Base-by-base conservation (phyloP, 1,139 yeast species). In the Taphrina communis region DNA sequence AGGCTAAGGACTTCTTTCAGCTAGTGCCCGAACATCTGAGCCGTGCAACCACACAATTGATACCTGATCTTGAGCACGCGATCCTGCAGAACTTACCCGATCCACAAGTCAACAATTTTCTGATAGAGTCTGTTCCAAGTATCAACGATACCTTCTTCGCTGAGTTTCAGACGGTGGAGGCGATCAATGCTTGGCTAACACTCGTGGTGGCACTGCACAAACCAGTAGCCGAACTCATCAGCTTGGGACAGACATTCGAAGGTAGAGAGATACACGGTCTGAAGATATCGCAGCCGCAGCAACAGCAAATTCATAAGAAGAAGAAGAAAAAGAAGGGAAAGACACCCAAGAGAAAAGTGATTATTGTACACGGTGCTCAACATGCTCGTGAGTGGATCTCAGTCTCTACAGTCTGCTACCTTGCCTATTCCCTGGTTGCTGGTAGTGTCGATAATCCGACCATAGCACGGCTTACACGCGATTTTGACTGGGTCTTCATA, bases 371-470 rank as follows among this genome's bases (percentile, higher is more conserved):
- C 0, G 93, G 94, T 25, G 97, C 97, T 0, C 83, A 88, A 1
- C 97, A 92, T 78, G 95, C 97, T 0, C 83, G 97, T 63, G 97
- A 92, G 78, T 92, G 97, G 97, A 84, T 91, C 21, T 85, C 93
- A 39, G 86, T 88, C 4, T 85, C 93, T 8, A 83, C 94, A 0
- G 87, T 85, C 0, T 84, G 90, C 71, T 90, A 84, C 76, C 78
- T 86, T 12, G 77, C 91, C 50, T 86, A 85, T 73, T 81, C 84
- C 70, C 76, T 90, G 58, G 78, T 89, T 62, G 77, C 82, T 25
- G 83, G 82, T 70, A 87, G 86, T 75, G 85, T 82, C 9, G 71
- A 72, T 58, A 82, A 80, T 71, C 76, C 80, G 25, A 74, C 77
- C 70, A 38, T 68, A n/a, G 63, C 69, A 12, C 67, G 67, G 8